phyloP scores from a whole-genome alignment of 176 grass and related monocot genomes.

The Juncus effusus region DNA sequence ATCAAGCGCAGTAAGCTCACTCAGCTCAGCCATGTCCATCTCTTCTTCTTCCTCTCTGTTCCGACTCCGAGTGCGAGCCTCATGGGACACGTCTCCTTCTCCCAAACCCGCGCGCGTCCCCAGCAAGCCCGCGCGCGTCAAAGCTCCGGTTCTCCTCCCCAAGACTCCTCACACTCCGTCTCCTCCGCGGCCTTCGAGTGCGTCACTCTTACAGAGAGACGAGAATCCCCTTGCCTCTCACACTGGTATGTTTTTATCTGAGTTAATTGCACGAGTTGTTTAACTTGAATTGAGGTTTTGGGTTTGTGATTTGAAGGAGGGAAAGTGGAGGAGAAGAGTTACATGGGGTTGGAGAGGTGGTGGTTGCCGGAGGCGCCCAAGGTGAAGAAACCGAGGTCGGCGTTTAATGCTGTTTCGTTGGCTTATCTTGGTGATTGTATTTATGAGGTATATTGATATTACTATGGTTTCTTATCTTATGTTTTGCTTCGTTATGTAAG shows the following conservation, averaged over 20 bases:
- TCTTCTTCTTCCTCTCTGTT: slow-evolving; percentile 1
- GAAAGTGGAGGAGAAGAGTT: slow-evolving; percentile 43
- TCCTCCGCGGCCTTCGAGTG: slow-evolving; percentile 17
- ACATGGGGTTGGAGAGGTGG: slow-evolving; percentile 86
- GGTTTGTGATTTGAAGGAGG: slow-evolving; percentile 27
- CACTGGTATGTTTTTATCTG: not conserved
- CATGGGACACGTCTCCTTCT: slow-evolving; percentile 41
- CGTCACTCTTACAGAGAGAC: slow-evolving; percentile 32
- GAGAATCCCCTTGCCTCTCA: slow-evolving; percentile 9
- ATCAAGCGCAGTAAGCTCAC: not conserved
- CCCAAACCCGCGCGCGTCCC: slow-evolving; percentile 30
- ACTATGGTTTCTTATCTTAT: no score
- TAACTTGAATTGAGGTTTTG: not conserved
- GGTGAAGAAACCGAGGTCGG: slow-evolving; percentile 82
- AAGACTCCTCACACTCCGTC: not conserved
- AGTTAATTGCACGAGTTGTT: no score
- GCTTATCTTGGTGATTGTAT: slow-evolving; percentile 98
- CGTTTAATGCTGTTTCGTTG: slow-evolving; percentile 71
- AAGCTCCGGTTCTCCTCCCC: not conserved
- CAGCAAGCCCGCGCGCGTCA: not conserved
- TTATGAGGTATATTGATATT: slow-evolving; percentile 61
- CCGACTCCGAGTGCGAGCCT: slow-evolving; percentile 31
- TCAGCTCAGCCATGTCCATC: slow-evolving; percentile 22
- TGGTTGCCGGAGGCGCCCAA: slow-evolving; percentile 61
- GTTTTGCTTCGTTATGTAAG: no score